A percentile compares a stretch with the other conserved stretches of the same genome.
Conservation (phyloP, 2,329 filamentous ascomycete genomes). For the Colletotrichum viniferum region DNA sequence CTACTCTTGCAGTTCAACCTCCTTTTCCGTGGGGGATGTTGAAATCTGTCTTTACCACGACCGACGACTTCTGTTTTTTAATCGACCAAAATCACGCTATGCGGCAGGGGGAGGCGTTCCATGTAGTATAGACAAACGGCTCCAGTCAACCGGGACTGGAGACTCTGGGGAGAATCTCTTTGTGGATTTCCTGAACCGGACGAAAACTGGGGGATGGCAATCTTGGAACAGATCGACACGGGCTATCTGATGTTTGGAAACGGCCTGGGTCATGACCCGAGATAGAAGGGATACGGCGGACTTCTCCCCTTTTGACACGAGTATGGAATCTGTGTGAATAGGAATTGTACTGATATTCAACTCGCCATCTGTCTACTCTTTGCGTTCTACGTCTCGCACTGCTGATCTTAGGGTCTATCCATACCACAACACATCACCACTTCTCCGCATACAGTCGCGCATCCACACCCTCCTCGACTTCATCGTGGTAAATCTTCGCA, state of each 20-base stretch:
- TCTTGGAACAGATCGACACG: background rate
- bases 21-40: background rate
- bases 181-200: background rate
- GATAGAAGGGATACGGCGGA: background rate
- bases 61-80: background rate
- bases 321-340: slow-evolving; percentile 10
- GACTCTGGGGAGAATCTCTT: background rate
- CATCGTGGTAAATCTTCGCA: slow-evolving; percentile 60
- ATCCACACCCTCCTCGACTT: slow-evolving; percentile 19
- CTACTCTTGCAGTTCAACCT: slow-evolving; percentile 8
- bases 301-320: background rate
- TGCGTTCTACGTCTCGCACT: background rate
- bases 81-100: background rate
- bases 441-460: background rate
- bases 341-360: slow-evolving; percentile 18
- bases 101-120: slow-evolving; percentile 11
- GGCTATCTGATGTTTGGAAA: background rate
- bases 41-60: background rate
- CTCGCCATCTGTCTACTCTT: background rate
- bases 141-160: background rate
- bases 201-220: background rate
- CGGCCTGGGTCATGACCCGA: background rate
- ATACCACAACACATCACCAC: background rate
- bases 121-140: slow-evolving; percentile 18
- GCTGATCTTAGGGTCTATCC: background rate